Conservation (phyloP, 768 basidiomycete genomes). For the Tylopilus vinaceipallidus region DNA sequence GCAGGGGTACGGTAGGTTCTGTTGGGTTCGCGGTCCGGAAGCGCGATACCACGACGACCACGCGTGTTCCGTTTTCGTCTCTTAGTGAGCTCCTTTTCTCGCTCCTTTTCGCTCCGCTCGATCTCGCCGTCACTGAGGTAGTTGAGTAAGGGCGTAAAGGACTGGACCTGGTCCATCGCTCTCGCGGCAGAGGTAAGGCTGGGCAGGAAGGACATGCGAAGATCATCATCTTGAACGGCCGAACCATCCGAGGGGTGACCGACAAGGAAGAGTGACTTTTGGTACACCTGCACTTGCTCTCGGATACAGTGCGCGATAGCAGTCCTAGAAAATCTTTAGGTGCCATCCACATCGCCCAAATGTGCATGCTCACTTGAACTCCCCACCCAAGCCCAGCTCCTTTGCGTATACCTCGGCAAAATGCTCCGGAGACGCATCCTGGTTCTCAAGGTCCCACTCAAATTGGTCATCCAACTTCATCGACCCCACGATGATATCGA, state of each 20-base stretch:
- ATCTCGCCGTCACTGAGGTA: slow-evolving; percentile 88
- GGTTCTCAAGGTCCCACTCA: slow-evolving; percentile 93
- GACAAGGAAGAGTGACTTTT: slow-evolving; percentile 87
- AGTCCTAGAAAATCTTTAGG: slow-evolving; percentile 54
- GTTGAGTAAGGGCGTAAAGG: slow-evolving; percentile 87
- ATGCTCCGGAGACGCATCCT: slow-evolving; percentile 80
- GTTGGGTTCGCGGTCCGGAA: slow-evolving; percentile 92
- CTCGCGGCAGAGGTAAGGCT: slow-evolving; percentile 70
- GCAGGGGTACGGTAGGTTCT: slow-evolving; percentile 90
- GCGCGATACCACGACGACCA: slow-evolving; percentile 70
- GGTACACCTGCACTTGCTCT: slow-evolving; percentile 90
- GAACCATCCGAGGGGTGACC: slow-evolving; percentile 84
- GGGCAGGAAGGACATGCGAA: slow-evolving; percentile 86
- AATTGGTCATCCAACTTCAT: slow-evolving; percentile 95
- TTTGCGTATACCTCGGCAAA: slow-evolving; percentile 86
- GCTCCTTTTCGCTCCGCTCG: slow-evolving; percentile 85
- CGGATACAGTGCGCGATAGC: slow-evolving; percentile 94
- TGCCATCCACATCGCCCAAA: neutral
- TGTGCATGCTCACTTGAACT: slow-evolving; percentile 71
- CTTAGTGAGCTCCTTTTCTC: slow-evolving; percentile 89
- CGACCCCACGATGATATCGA: slow-evolving; percentile 92
- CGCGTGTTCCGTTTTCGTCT: slow-evolving; percentile 84
- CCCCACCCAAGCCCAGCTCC: slow-evolving; percentile 87
- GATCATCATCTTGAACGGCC: slow-evolving; percentile 82
- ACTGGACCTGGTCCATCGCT: slow-evolving; percentile 70